Conservation (phyloP, 2,329 filamentous ascomycete genomes). For the Microdochium paspali region DNA sequence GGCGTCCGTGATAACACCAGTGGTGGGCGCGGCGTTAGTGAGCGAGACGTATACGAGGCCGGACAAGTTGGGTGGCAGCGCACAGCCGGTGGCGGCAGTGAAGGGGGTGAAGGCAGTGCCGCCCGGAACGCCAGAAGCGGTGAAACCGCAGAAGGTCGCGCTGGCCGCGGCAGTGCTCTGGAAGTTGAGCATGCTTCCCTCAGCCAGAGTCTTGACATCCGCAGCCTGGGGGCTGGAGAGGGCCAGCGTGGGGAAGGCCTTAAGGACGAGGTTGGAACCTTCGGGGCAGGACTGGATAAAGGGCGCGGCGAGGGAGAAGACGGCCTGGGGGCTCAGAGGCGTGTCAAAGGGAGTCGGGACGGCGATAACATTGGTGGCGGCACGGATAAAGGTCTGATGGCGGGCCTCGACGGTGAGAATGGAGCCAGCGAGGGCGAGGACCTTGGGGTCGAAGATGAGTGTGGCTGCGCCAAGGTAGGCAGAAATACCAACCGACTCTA, state of each 20-base stretch:
- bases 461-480: constrained; percentile 65
- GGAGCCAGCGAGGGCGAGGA: constrained; percentile 57
- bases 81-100: constrained; percentile 42
- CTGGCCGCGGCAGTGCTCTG: constrained; percentile 37
- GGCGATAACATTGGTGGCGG: constrained; percentile 45
- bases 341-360: constrained; percentile 64
- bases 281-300: constrained; percentile 65
- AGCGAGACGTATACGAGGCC: constrained; percentile 62
- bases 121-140: constrained; percentile 47
- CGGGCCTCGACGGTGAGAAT: constrained; percentile 67
- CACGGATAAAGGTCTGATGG: constrained; percentile 64
- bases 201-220: constrained; percentile 24
- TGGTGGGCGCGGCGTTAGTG: constrained; percentile 40
- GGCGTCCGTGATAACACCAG: constrained; percentile 46
- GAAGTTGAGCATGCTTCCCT: constrained; percentile 35
- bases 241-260: constrained; percentile 50
- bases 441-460: constrained; percentile 46
- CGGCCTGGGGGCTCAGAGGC: constrained; percentile 55
- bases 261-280: constrained; percentile 54
- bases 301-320: constrained; percentile 64
- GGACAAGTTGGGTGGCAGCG: constrained; percentile 49
- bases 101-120: constrained; percentile 53
- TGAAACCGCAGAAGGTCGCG: constrained; percentile 58
- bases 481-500: constrained; percentile 67
- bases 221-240: constrained; percentile 34